phyloP scores from a whole-genome alignment of 1,139 yeast genomes.

The Yamadazyma atlantica region DNA sequence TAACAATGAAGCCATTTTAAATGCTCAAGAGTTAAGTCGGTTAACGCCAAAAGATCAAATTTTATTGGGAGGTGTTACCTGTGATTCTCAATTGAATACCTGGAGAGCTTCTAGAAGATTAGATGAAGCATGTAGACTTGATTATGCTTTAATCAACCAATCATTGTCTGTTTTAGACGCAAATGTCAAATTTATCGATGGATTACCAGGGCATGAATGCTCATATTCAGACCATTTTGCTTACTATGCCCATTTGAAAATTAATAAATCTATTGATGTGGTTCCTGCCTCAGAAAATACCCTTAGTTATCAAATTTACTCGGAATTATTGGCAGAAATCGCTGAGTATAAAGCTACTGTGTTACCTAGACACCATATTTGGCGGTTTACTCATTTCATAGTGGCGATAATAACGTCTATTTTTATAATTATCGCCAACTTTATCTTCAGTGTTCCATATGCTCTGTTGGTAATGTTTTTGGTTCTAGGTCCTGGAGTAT shows the following conservation, averaged over 20 bases:
- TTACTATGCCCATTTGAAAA: constrained; percentile 55
- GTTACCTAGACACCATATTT: constrained; percentile 54
- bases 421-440: constrained; percentile 20
- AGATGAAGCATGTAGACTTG: constrained; percentile 85
- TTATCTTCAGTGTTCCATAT: constrained; percentile 61
- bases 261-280: constrained; percentile 9
- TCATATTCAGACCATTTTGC: constrained; percentile 95
- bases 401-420: constrained; percentile 42
- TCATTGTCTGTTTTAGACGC: constrained; percentile 57
- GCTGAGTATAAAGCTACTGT: constrained; percentile 55
- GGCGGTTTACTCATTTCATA: constrained; percentile 69
- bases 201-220: constrained; percentile 55
- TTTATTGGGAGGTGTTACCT: constrained; percentile 74
- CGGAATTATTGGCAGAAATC: constrained; percentile 58
- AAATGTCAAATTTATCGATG: constrained; percentile 70
- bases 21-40: constrained; percentile 40
- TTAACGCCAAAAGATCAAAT: constrained; percentile 72
- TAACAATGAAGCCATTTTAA: constrained; percentile 14
- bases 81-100: constrained; percentile 83
- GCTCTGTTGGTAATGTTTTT: constrained; percentile 55
- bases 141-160: constrained; percentile 77
- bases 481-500: constrained; percentile 60
- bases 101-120: constrained; percentile 69
- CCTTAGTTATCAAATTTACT: constrained; percentile 35
- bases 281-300: constrained; percentile 1